These are phyloP conservation scores for Dactylellina parvicollis DNA, from an alignment of 2,329 filamentous ascomycete genomes.

Conservation along the genomic window DNA sequence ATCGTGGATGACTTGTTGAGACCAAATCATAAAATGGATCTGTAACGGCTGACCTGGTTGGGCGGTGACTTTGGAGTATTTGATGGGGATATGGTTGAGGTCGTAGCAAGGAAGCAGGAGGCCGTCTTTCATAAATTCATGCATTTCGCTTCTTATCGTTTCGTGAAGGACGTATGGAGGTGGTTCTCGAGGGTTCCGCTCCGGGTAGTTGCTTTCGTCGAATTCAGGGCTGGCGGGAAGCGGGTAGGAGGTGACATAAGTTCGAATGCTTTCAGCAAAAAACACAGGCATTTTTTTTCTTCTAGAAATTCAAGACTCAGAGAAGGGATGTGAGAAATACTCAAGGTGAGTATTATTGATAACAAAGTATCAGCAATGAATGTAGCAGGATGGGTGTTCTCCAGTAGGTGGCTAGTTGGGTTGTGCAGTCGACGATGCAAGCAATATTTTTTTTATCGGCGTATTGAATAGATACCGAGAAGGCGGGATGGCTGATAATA, in stretches of 20 bases:
- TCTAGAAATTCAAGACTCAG: not conserved
- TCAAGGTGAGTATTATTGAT: not conserved
- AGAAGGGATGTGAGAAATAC: not conserved
- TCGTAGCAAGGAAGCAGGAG: conserved; percentile 38
- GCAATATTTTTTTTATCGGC: too few relatives aligned
- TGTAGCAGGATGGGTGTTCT: too few relatives aligned
- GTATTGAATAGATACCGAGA: too few relatives aligned
- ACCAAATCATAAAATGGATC: conserved; percentile 45
- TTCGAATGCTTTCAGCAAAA: conserved; percentile 25
- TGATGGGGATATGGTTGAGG: conserved; percentile 10
- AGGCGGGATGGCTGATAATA: too few relatives aligned
- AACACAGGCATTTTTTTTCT: conserved; percentile 38
- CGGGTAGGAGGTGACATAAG: conserved; percentile 38
- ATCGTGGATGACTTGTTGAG: conserved; percentile 42
- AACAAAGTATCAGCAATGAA: too few relatives aligned
- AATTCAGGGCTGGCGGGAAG: conserved; percentile 30
- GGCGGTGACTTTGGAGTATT: conserved; percentile 32
- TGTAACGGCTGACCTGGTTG: conserved; percentile 41
- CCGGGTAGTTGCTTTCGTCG: conserved; percentile 12
- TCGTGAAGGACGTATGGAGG: conserved; percentile 36
- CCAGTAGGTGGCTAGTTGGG: too few relatives aligned
- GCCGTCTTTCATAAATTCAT: conserved; percentile 27
- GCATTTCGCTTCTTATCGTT: conserved; percentile 29
- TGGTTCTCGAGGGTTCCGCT: conserved; percentile 33
- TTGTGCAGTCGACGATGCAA: too few relatives aligned